phyloP scores from a whole-genome alignment of 2,329 filamentous ascomycete species.

The Alternaria atra region DNA sequence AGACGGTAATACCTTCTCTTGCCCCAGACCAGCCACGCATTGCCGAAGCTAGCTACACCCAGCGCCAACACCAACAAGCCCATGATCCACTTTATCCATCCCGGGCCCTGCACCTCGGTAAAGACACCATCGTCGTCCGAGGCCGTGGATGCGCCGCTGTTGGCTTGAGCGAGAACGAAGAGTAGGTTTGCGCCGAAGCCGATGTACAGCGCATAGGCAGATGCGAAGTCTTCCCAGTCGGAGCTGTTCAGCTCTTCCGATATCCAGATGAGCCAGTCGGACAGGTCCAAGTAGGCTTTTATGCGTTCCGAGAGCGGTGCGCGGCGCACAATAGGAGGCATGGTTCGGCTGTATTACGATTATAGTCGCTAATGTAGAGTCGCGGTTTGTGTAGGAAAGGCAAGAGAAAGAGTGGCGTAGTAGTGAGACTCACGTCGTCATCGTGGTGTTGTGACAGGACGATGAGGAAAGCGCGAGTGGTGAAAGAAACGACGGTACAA shows the following conservation, averaged over 20 bases:
- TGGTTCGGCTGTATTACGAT: slow-evolving; percentile 8
- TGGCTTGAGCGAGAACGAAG: slow-evolving; percentile 84
- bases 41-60: slow-evolving; percentile 71
- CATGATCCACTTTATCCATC: slow-evolving; percentile 75
- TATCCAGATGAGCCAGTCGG: slow-evolving; percentile 89
- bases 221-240: slow-evolving; percentile 83
- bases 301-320: slow-evolving; percentile 83
- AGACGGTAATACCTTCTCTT: slow-evolving; percentile 88
- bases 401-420: not conserved
- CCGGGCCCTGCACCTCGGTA: slow-evolving; percentile 60
- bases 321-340: slow-evolving; percentile 78
- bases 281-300: slow-evolving; percentile 80
- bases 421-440: slow-evolving; percentile 35
- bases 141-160: slow-evolving; percentile 63
- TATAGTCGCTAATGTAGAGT: not conserved
- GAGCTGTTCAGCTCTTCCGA: slow-evolving; percentile 92
- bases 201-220: slow-evolving; percentile 76
- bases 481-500: slow-evolving; percentile 22
- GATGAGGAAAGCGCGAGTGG: slow-evolving; percentile 13
- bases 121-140: slow-evolving; percentile 82
- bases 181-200: slow-evolving; percentile 79
- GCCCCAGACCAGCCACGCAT: slow-evolving; percentile 82
- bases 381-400: not conserved
- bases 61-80: slow-evolving; percentile 75
- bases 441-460: slow-evolving; percentile 20